Evolutionary conservation across 75 land plant species (phyloP).

Genomic region (Adiantum capillusveneris): DNA sequence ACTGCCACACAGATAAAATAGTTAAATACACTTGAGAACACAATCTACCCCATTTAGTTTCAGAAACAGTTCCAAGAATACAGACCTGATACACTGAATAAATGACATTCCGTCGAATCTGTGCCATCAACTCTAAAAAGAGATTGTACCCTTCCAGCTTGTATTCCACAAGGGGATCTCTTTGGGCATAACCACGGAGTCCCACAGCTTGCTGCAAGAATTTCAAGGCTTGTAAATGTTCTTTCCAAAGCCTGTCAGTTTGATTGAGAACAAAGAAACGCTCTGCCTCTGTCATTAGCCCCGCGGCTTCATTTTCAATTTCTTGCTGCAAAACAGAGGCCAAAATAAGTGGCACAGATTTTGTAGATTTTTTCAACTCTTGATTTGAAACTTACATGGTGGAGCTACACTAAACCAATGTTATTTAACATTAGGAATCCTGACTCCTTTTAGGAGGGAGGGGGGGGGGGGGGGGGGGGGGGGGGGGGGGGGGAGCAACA

Average conservation of each 20-base stretch:
- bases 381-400: no score
- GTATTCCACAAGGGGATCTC: conserved; percentile 99
- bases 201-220: conserved; percentile 98
- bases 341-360: no score
- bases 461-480: no score
- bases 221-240: conserved; percentile 94
- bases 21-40: no score
- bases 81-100: conserved; percentile 92
- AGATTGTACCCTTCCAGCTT: conserved; percentile 98
- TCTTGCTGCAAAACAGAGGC: conserved; percentile 47
- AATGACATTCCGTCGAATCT: conserved; percentile 85
- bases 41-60: neutral
- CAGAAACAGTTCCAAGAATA: neutral
- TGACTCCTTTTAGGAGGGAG: no score
- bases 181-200: conserved; percentile 94
- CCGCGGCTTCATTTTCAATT: conserved; percentile 84
- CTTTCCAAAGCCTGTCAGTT: conserved; percentile 95
- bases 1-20: conserved; percentile 27
- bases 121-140: conserved; percentile 98
- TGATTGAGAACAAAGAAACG: conserved; percentile 82
- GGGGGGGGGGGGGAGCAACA: neutral
- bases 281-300: conserved; percentile 97
- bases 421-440: no score
- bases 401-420: no score
- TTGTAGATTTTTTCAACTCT: no score